phyloP scores from a whole-genome alignment of 352 stramenopile species.

The Thalassiosira exigua region DNA sequence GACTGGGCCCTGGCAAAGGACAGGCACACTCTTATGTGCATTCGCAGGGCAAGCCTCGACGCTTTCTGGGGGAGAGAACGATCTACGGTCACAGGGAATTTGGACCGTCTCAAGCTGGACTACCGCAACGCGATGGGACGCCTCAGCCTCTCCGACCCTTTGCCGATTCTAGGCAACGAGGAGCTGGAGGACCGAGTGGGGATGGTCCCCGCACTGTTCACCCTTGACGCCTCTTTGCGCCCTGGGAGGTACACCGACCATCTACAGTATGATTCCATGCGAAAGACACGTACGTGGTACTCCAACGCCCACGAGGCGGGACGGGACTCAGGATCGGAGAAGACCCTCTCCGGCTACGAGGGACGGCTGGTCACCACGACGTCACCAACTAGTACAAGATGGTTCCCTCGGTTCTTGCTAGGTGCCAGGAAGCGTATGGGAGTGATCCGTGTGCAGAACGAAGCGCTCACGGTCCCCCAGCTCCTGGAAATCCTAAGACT shows the following conservation, averaged over 20 bases:
- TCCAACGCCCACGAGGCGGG: too few species aligned
- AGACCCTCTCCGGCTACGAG: too few species aligned
- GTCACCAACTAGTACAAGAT: too few species aligned
- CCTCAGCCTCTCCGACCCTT: not conserved
- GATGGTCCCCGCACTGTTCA: slow-evolving; percentile 5
- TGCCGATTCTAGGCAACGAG: slow-evolving; percentile 8
- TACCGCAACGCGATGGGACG: not conserved
- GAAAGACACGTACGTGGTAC: slow-evolving; percentile 35
- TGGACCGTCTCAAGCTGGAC: not conserved
- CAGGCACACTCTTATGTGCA: slow-evolving; percentile 15
- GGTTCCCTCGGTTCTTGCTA: slow-evolving; percentile 24
- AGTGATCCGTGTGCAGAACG: slow-evolving; percentile 26
- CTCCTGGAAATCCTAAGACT: too few species aligned
- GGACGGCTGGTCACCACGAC: too few species aligned
- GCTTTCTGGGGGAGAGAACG: slow-evolving; percentile 58
- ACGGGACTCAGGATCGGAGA: too few species aligned
- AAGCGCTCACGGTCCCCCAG: slow-evolving; percentile 2
- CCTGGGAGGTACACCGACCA: slow-evolving; percentile 13
- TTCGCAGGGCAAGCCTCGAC: slow-evolving; percentile 43
- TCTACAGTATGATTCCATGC: slow-evolving; percentile 25
- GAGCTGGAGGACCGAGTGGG: slow-evolving; percentile 30
- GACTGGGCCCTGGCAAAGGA: not conserved
- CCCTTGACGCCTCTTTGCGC: not conserved
- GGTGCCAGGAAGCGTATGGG: slow-evolving; percentile 30
- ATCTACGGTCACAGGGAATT: slow-evolving; percentile 35